phyloP scores from a whole-genome alignment of 2,329 filamentous ascomycete genomes.

The Talaromyces sp. region DNA sequence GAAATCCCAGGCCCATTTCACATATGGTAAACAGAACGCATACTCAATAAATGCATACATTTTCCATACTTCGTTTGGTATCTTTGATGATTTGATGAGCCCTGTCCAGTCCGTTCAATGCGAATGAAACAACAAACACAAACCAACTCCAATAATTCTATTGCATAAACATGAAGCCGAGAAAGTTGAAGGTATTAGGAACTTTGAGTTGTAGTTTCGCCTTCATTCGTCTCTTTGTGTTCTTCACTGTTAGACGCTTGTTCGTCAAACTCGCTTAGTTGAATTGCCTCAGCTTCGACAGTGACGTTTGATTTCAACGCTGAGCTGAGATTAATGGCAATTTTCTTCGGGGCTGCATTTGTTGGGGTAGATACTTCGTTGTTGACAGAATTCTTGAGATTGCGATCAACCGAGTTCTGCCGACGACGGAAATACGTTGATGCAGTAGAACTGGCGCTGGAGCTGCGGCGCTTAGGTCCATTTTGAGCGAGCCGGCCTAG shows the following conservation, averaged over 20 bases:
- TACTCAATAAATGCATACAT: slow-evolving; percentile 21
- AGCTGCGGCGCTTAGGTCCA: slow-evolving; percentile 46
- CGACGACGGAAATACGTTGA: slow-evolving; percentile 33
- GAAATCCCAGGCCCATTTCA: not conserved
- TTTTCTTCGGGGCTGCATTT: slow-evolving; percentile 33
- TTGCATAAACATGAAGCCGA: slow-evolving; percentile 9
- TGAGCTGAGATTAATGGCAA: slow-evolving; percentile 39
- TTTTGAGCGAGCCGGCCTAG: slow-evolving; percentile 70
- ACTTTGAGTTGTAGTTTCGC: slow-evolving; percentile 5
- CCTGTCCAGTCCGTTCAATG: slow-evolving; percentile 4
- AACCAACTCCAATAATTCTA: slow-evolving; percentile 15
- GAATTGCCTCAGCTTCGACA: slow-evolving; percentile 21
- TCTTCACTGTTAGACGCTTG: slow-evolving; percentile 21
- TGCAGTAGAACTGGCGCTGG: slow-evolving; percentile 34
- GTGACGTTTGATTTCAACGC: slow-evolving; percentile 21
- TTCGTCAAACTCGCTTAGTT: slow-evolving; percentile 32
- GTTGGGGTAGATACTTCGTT: slow-evolving; percentile 13
- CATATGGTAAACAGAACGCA: slow-evolving; percentile 10
- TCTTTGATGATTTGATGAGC: not conserved
- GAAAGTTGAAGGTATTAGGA: not conserved
- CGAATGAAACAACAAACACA: slow-evolving; percentile 9
- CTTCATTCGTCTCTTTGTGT: slow-evolving; percentile 8
- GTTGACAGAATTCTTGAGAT: slow-evolving; percentile 28
- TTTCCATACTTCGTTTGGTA: slow-evolving; percentile 10
- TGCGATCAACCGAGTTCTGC: slow-evolving; percentile 29